phyloP scores from a whole-genome alignment of 1,284 basidiomycete genomes.

The Wallemia mellicola region DNA sequence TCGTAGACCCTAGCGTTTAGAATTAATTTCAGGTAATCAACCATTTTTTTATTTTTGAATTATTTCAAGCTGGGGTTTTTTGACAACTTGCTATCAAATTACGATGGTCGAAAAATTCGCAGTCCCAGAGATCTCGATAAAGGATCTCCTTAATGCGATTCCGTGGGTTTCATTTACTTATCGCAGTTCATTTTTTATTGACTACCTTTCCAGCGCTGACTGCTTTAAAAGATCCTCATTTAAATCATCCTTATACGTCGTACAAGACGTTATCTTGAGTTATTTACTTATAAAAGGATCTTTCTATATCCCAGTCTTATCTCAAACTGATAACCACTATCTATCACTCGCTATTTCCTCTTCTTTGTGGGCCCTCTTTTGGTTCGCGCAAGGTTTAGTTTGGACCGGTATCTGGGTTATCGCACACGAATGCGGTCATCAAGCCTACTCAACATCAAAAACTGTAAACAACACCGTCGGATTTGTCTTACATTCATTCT shows the following conservation, averaged over 20 bases:
- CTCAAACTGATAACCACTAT: constrained; percentile 15
- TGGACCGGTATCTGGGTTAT: constrained; percentile 84
- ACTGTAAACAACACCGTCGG: constrained; percentile 75
- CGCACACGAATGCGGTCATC: constrained; percentile 63
- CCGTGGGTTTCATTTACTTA: constrained; percentile 27
- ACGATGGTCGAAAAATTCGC: constrained; percentile 17
- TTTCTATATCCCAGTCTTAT: constrained; percentile 32
- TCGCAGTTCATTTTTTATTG: constrained; percentile 6
- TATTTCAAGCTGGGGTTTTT: neutral
- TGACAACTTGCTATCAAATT: neutral
- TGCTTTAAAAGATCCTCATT: constrained; percentile 77
- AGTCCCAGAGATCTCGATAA: constrained; percentile 54
- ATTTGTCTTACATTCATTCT: constrained; percentile 70
- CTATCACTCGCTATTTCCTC: constrained; percentile 7
- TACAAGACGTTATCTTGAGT: constrained; percentile 46
- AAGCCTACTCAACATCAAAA: constrained; percentile 89
- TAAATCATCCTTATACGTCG: constrained; percentile 48
- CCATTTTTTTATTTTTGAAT: constrained; percentile 12
- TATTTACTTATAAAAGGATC: constrained; percentile 36
- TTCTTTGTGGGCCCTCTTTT: constrained; percentile 53
- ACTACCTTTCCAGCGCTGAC: constrained; percentile 30
- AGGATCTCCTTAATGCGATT: constrained; percentile 58
- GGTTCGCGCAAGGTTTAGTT: constrained; percentile 55
- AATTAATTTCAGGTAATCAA: constrained; percentile 81
- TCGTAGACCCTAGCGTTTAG: constrained; percentile 82